Percentiles rank a stretch among this genome's conserved stretches.
Conservation (phyloP, 106 monocot genomes). For the Dendrobium catenatum region DNA sequence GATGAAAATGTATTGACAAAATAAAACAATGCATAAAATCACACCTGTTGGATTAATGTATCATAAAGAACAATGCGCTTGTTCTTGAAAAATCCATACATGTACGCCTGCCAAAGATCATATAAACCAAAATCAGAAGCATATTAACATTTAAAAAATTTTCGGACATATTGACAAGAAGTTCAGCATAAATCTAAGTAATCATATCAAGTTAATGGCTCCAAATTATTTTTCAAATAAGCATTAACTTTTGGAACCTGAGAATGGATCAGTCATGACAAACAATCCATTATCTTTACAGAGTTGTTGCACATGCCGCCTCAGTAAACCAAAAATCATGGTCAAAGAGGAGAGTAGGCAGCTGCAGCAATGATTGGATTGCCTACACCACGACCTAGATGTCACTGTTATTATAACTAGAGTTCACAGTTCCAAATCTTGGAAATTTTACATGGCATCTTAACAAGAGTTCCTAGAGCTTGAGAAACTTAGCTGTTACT, state of each 20-base stretch:
- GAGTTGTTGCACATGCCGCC: background rate
- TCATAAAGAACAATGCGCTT: constrained; percentile 97
- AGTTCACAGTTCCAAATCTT: background rate
- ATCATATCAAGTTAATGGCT: background rate
- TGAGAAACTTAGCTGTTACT: background rate
- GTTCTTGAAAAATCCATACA: constrained; percentile 99
- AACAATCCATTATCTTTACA: background rate
- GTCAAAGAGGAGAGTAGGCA: background rate
- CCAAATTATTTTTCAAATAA: background rate
- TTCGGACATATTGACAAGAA: background rate
- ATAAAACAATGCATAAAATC: background rate
- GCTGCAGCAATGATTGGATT: background rate
- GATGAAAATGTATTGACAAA: background rate
- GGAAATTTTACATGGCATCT: background rate
- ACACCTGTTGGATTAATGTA: constrained; percentile 95
- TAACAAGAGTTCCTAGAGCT: background rate
- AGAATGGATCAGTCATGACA: background rate
- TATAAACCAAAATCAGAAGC: constrained; percentile 4
- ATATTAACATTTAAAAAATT: background rate
- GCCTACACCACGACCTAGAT: background rate
- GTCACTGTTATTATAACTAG: background rate
- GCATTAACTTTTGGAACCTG: background rate
- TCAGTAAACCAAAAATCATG: background rate
- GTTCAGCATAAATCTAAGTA: background rate
- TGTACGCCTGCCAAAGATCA: constrained; percentile 65